Evolutionary conservation across 768 basidiomycete genomes (phyloP), one percentile per base, ranked within the genome.

Genomic region (Galerina marginata): DNA sequence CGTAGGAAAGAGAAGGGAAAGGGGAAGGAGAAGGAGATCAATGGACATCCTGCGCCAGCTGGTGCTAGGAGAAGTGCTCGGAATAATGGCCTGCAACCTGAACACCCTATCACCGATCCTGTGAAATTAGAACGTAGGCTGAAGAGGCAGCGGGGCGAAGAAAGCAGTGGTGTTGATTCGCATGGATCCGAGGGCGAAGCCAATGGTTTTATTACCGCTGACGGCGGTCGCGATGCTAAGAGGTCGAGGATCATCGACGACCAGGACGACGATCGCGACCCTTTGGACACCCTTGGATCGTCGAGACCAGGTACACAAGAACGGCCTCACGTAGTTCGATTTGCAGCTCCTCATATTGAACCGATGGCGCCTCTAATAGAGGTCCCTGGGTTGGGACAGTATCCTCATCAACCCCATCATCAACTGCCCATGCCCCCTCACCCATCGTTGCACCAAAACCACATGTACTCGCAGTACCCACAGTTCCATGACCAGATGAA

Each of bases 91-190:
- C 82, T 84, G 57, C 78, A 85, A 56, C 89, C 87, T 3, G 92
- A 95, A 68, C 74, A 90, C 38, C 65, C 80, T 6, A 89, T 92
- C 57, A 91, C 90, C 2, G 93, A 93, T 67, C 89, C 90, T 14
- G 81, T 86, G 26, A 82, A 85, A 66, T 78, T 95, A 6, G 93
- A 94, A 73, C 82, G 93, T 29, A 77, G 83, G 59, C 75, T 92
- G 67, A 93, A 93, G 79, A 74, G 92, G 61, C 85, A 87, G 65
- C 82, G 92, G 6, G 81, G 86, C 2, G 81, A 83, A 26, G 81
- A 81, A 29, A 80, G 76, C 23, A 82, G 79, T 36, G 78, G 75
- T 15, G 80, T 80, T 12, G 85, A 83, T 49, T 76, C 81, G 60
- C 73, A 81, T 70, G 71, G 70, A 59, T 86, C 86, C 4, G 87